phyloP scores from a whole-genome alignment of 805 yeast genomes.

The Nakazawaea pomicola region DNA sequence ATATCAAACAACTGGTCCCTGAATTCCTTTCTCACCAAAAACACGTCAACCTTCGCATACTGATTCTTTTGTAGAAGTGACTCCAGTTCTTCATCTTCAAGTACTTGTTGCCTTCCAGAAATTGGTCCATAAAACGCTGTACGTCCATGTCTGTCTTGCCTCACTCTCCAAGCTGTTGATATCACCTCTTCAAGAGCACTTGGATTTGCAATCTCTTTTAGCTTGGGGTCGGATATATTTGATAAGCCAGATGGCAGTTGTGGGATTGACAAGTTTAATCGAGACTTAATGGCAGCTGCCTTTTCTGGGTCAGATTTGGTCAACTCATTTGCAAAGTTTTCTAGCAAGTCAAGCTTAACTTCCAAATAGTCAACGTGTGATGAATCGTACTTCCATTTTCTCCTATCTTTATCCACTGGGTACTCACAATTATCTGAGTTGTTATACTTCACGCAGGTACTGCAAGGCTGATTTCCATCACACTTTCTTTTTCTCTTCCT shows the following conservation, averaged over 20 bases:
- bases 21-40: conserved; percentile 10
- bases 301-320: conserved; percentile 19
- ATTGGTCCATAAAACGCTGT: conserved; percentile 32
- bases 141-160: conserved; percentile 20
- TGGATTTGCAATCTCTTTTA: conserved; percentile 17
- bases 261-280: conserved; percentile 12
- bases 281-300: conserved; percentile 5
- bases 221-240: conserved; percentile 8
- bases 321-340: conserved; percentile 22
- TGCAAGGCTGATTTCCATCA: conserved; percentile 25
- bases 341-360: conserved; percentile 23
- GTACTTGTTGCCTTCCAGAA: conserved; percentile 26
- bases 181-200: conserved; percentile 28
- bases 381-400: conserved; percentile 27
- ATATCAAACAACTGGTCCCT: conserved; percentile 13
- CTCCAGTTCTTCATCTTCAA: conserved; percentile 17
- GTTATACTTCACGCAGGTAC: conserved; percentile 22
- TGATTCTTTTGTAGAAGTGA: conserved; percentile 5
- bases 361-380: conserved; percentile 27
- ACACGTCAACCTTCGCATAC: conserved; percentile 14
- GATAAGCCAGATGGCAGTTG: conserved; percentile 15
- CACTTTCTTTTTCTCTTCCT: conserved; percentile 25
- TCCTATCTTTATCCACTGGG: conserved; percentile 18
- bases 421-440: conserved; percentile 21
- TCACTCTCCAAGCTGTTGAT: conserved; percentile 29